Base-by-base conservation (phyloP, 2,329 filamentous ascomycete genomes). In the Fusarium incarnatum region DNA sequence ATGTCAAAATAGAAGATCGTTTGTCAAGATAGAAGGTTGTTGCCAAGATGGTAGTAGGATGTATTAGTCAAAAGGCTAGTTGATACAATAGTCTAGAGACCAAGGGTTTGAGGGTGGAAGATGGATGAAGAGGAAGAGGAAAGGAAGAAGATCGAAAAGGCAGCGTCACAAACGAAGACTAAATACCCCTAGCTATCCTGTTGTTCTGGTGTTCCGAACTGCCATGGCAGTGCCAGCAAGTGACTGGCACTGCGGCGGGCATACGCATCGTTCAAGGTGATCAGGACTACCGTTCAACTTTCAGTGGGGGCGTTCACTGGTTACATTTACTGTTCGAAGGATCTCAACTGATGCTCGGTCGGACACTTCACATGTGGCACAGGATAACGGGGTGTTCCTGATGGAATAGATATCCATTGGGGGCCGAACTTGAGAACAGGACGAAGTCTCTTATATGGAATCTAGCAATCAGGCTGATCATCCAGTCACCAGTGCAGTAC, bases 221-320 rank as follows among this genome's bases (percentile, higher is more conserved):
- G 52, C 41, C 52, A 56, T 48, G 49, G 22, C 65, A 60, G 23
- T 68, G 60, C 50, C 65, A 37, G 45, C 32, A 18, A 46, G 44
- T 64, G 52, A 28, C 66, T 55, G 46, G 47, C 59, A 68, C 67
- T 68, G 64, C 48, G 49, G 44, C 37, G 44, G 63, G 37, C 52
- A 58, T 68, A 44, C 52, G 53, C 64, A 60, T 67, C 45, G 16
- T 57, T 28, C 30, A 34, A 22, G 6, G 44, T 18, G 22, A 57
- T 50, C 48, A 54, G 13, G 27, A 23, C 27, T 27, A 23, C n/a
- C n/a, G 50, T 34, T 55, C 40, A 53, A 37, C n/a, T 47, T 25
- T 60, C 40, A 53, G 41, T 56, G 41, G 57, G 30, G 20, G 32
- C 22, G 52, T 40, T 22, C 20, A 11, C 34, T 53, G 49, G 49